Conservation (phyloP, 106 monocot genomes). For the Cymbidium sinense region DNA sequence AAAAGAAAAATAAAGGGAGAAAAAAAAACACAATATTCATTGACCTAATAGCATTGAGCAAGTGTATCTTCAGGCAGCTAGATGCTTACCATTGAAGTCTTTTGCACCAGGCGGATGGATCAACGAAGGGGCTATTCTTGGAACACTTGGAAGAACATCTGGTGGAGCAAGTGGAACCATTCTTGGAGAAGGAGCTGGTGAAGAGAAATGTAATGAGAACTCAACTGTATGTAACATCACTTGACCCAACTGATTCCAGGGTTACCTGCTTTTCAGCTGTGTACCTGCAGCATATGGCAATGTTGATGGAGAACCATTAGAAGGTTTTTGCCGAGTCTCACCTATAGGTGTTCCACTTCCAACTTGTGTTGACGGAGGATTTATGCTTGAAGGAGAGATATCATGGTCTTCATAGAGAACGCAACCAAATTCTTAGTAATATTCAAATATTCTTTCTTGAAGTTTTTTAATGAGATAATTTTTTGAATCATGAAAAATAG, state of each 20-base stretch:
- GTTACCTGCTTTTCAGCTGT: background rate
- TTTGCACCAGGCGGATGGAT: slow-evolving; percentile 9
- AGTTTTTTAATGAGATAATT: background rate
- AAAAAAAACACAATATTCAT: background rate
- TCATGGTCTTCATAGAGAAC: slow-evolving; percentile 14
- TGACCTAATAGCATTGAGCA: background rate
- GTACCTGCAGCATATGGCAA: slow-evolving; percentile 22
- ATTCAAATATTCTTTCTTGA: background rate
- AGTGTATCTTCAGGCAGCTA: background rate
- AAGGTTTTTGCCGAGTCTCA: slow-evolving; percentile 17
- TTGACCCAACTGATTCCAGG: background rate
- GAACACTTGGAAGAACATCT: slow-evolving; percentile 11
- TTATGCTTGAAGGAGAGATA: slow-evolving; percentile 17
- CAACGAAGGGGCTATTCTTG: slow-evolving; percentile 10
- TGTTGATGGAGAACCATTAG: slow-evolving; percentile 11
- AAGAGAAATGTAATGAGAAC: slow-evolving; percentile 5
- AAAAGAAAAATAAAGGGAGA: background rate
- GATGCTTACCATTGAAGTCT: slow-evolving; percentile 6
- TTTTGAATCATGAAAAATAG: slow-evolving; percentile 10
- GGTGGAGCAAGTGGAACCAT: slow-evolving; percentile 1
- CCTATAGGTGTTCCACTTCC: slow-evolving; percentile 7
- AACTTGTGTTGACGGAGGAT: slow-evolving; percentile 17
- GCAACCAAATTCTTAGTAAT: background rate
- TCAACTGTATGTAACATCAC: background rate
- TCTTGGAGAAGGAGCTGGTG: slow-evolving; percentile 12